Base-by-base conservation (phyloP, 768 basidiomycete species). In the Amanita polypyramis region DNA sequence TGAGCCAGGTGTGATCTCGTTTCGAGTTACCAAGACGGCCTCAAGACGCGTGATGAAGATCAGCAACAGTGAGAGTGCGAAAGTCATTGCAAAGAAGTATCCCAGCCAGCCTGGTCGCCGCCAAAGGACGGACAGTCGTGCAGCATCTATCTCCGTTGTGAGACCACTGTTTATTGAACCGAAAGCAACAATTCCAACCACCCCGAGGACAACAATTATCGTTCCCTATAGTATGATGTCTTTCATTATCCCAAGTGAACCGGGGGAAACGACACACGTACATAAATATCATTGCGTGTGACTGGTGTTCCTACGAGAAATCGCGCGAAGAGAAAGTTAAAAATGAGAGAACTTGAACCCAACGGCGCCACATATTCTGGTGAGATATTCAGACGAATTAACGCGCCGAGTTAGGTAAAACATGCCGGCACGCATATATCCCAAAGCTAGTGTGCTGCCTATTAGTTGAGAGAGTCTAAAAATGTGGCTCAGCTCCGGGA, bases 341-440 rank as follows among this genome's bases (percentile, higher is more conserved):
- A 97, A 48, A 98, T 80, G 52, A 98, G 79, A 10, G 91, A 88
- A 9, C 91, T 86, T 0, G 90, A 91, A 11, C 95, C 94, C 3
- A 98, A 75, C 2, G 94, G 94, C 1, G 95, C 95, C 48, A 98
- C 94, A 62, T 96, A 97, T 78, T 95, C 89, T 80, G 65, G 12
- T 44, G 58, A 46, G 40, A 32, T 9, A 11, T 20, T 49, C 30
- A 42, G 40, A 30, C 19, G 23, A 2, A 51, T 48, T 41, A 45
- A 45, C 32, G 7, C 20, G 7, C 14, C 36, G 29, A 10, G 30
- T 42, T 15, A 25, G 9, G 21, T 38, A 33, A 54, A 36, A 59
- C 72, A 36, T 39, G 77, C 85, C 84, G 53, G 89, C 90, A 52
- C 90, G 81, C 75, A 93, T 85, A 60, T 89, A 92, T 62, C 86